Evolutionary conservation across 345 rosid genomes (phyloP).

Genomic region (Eutrema yunnanense): DNA sequence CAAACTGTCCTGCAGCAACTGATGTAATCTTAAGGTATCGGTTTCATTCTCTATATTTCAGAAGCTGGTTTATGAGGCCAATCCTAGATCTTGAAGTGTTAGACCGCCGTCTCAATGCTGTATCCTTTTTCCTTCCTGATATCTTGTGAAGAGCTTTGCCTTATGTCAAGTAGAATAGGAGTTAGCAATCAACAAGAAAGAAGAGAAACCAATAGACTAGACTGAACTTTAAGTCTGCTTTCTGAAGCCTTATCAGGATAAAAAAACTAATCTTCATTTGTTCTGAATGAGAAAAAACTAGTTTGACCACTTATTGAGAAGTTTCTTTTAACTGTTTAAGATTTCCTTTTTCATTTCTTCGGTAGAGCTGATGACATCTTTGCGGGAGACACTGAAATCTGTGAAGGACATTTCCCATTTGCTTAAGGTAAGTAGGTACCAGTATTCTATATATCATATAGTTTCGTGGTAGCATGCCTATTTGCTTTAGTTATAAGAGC

Average conservation of each 20-base stretch:
- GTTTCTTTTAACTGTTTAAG: slow-evolving; percentile 50
- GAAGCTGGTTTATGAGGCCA: slow-evolving; percentile 99
- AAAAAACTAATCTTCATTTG: neutral
- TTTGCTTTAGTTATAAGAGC: slow-evolving; percentile 3
- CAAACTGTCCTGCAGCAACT: slow-evolving; percentile 8
- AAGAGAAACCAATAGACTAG: neutral
- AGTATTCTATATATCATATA: neutral
- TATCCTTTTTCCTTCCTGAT: slow-evolving; percentile 52
- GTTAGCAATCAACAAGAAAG: slow-evolving; percentile 4
- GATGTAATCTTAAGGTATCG: neutral
- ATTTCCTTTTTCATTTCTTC: slow-evolving; percentile 79
- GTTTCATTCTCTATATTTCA: slow-evolving; percentile 31
- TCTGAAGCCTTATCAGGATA: neutral
- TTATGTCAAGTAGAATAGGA: slow-evolving; percentile 15
- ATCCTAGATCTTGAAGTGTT: slow-evolving; percentile 65
- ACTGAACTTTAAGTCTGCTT: neutral
- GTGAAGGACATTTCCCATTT: slow-evolving; percentile 77
- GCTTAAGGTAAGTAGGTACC: slow-evolving; percentile 54
- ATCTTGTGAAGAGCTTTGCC: slow-evolving; percentile 6
- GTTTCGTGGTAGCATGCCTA: neutral
- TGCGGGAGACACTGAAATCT: slow-evolving; percentile 77
- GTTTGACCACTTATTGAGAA: neutral
- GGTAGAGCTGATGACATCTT: slow-evolving; percentile 75
- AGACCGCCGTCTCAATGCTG: slow-evolving; percentile 78
- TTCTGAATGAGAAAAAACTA: neutral